phyloP scores from a whole-genome alignment of 306 rosid species.

The Acacia melanoxylon region DNA sequence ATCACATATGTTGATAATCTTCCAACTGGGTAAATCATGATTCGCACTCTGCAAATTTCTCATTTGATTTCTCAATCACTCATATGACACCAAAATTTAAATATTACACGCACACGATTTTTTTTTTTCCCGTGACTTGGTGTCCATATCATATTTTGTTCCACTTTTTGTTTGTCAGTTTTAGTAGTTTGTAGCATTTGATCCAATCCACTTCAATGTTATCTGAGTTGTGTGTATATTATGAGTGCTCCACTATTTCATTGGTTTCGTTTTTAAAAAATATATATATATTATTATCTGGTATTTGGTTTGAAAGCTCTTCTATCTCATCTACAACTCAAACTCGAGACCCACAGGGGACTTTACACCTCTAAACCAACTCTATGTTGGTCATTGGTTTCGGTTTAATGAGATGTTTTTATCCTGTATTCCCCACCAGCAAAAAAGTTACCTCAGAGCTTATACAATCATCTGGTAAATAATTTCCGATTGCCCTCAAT shows the following conservation, averaged over 20 bases:
- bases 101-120: background rate
- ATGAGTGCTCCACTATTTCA: background rate
- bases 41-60: background rate
- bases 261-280: background rate
- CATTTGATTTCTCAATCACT: background rate
- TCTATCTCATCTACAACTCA: too few relatives aligned
- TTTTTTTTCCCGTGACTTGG: background rate
- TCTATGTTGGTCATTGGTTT: background rate
- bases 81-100: background rate
- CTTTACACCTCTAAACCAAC: too few relatives aligned
- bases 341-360: too few relatives aligned
- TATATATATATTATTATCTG: too few relatives aligned
- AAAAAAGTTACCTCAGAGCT: background rate
- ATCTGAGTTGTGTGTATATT: background rate
- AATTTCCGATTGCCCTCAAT: background rate
- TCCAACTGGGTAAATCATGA: conserved; percentile 72
- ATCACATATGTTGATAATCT: conserved; percentile 81
- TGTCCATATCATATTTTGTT: background rate
- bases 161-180: background rate
- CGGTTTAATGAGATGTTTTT: background rate
- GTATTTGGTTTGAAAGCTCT: too few relatives aligned
- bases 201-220: conserved; percentile 24
- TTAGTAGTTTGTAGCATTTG: background rate
- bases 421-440: background rate
- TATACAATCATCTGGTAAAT: background rate